These are phyloP conservation scores for Tetradesmus obliquus DNA, from an alignment of 139 green algal species.

Conservation along the genomic window DNA sequence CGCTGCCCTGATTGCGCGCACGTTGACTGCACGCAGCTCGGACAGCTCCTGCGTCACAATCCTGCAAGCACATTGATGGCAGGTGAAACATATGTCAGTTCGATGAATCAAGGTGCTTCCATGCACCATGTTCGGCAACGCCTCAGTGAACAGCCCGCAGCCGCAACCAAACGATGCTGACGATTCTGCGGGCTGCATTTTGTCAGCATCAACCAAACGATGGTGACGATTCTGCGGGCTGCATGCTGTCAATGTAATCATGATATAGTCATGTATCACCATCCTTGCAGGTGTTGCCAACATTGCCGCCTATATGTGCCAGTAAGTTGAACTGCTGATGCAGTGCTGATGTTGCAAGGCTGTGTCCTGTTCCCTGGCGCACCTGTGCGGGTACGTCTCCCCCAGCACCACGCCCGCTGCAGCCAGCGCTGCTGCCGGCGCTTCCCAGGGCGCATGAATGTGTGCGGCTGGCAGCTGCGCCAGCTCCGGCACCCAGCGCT, in stretches of 20 bases:
- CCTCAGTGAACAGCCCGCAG: too few relatives aligned
- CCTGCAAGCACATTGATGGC: constrained; percentile 17
- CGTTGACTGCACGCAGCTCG: constrained; percentile 35
- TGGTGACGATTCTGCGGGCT: too few relatives aligned
- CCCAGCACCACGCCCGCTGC: constrained; percentile 58
- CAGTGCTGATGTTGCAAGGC: too few relatives aligned
- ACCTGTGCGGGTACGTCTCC: constrained; percentile 60
- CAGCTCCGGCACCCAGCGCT: constrained; percentile 76
- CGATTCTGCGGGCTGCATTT: too few relatives aligned
- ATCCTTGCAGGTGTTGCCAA: too few relatives aligned
- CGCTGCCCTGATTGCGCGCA: constrained; percentile 38
- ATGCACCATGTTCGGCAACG: background rate
- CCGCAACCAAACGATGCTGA: too few relatives aligned
- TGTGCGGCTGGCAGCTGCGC: constrained; percentile 52
- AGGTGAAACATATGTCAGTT: background rate
- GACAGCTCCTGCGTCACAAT: constrained; percentile 2
- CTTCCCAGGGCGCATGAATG: constrained; percentile 68
- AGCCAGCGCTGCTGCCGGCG: constrained; percentile 54
- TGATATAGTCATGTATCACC: too few relatives aligned
- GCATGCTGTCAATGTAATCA: too few relatives aligned
- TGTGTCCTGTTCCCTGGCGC: background rate
- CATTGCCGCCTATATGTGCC: too few relatives aligned
- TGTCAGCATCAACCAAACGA: too few relatives aligned
- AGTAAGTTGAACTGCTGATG: too few relatives aligned
- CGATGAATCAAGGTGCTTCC: background rate